Conservation (phyloP, 305 asterid genomes). For the Fraxinus dipetala region DNA sequence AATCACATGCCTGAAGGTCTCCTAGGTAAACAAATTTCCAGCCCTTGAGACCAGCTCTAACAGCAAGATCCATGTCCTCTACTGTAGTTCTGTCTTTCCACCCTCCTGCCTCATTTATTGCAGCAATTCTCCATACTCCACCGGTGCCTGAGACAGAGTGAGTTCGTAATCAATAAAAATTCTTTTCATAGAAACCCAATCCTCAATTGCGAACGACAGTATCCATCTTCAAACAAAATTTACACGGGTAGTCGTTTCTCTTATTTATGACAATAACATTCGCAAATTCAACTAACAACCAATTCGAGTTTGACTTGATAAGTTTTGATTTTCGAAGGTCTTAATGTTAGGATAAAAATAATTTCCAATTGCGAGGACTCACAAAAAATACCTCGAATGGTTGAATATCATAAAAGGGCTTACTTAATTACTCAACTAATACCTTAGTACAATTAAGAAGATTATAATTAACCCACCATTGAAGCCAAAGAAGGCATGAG, state of each 20-base stretch:
- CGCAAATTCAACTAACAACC: not conserved
- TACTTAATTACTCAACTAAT: not conserved
- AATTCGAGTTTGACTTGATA: not conserved
- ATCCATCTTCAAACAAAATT: not conserved
- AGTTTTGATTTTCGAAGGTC: not conserved
- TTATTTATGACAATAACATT: not conserved
- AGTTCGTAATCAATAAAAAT: not conserved
- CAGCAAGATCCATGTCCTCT: slow-evolving; percentile 80
- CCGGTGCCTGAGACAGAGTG: slow-evolving; percentile 48
- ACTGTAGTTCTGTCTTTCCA: slow-evolving; percentile 79
- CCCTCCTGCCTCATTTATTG: slow-evolving; percentile 74
- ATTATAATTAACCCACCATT: slow-evolving; percentile 37
- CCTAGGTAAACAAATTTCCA: slow-evolving; percentile 72
- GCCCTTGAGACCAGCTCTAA: slow-evolving; percentile 75
- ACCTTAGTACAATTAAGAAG: not conserved
- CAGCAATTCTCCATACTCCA: slow-evolving; percentile 68
- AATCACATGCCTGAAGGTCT: slow-evolving; percentile 51
- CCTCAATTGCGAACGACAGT: not conserved
- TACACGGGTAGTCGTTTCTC: not conserved
- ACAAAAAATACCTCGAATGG: not conserved
- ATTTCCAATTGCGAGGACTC: not conserved
- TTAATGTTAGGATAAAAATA: not conserved
- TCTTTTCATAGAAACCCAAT: not conserved
- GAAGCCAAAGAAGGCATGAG: slow-evolving; percentile 80
- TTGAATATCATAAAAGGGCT: not conserved